Percentiles rank a stretch among this genome's conserved stretches.
phyloP scores from a whole-genome alignment of 495 filamentous ascomycete genomes.

The Hypomontagnella monticulosa region DNA sequence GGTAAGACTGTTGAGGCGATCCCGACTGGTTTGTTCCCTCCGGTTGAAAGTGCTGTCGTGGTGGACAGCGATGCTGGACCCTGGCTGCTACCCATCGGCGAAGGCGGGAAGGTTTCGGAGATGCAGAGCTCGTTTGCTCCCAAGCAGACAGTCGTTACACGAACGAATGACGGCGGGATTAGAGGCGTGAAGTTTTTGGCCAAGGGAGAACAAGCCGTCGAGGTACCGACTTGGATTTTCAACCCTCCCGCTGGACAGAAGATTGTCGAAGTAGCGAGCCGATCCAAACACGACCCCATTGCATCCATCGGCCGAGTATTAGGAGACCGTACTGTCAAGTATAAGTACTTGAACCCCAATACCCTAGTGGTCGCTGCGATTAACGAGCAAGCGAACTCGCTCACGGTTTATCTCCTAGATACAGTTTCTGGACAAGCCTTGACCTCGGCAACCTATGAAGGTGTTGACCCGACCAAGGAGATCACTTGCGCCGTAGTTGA shows the following conservation, averaged over 20 bases:
- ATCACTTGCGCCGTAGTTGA: slow-evolving; percentile 83
- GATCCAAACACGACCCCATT: slow-evolving; percentile 82
- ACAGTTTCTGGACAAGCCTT: slow-evolving; percentile 84
- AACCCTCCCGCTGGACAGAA: slow-evolving; percentile 70
- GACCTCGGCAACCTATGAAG: slow-evolving; percentile 72
- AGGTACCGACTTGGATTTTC: slow-evolving; percentile 78
- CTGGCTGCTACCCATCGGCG: slow-evolving; percentile 60
- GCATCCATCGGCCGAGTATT: slow-evolving; percentile 95
- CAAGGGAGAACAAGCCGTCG: slow-evolving; percentile 55
- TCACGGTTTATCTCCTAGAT: slow-evolving; percentile 84
- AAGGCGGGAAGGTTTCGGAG: slow-evolving; percentile 54
- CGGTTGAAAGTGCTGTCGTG: slow-evolving; percentile 57
- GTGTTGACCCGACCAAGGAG: slow-evolving; percentile 77
- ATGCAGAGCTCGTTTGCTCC: slow-evolving; percentile 52
- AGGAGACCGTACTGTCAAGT: slow-evolving; percentile 88
- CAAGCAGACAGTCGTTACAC: slow-evolving; percentile 67
- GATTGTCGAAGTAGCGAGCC: slow-evolving; percentile 70
- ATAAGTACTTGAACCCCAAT: slow-evolving; percentile 97
- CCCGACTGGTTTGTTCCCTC: slow-evolving; percentile 46
- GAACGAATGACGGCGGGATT: slow-evolving; percentile 66
- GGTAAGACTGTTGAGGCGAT: slow-evolving; percentile 62
- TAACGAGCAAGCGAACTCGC: slow-evolving; percentile 62
- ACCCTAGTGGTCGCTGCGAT: slow-evolving; percentile 79
- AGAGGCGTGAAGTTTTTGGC: slow-evolving; percentile 66
- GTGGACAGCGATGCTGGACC: slow-evolving; percentile 62